These are phyloP conservation scores for Xylariales sp. DNA, from an alignment of 2,329 filamentous ascomycete species.

Conservation along the genomic window DNA sequence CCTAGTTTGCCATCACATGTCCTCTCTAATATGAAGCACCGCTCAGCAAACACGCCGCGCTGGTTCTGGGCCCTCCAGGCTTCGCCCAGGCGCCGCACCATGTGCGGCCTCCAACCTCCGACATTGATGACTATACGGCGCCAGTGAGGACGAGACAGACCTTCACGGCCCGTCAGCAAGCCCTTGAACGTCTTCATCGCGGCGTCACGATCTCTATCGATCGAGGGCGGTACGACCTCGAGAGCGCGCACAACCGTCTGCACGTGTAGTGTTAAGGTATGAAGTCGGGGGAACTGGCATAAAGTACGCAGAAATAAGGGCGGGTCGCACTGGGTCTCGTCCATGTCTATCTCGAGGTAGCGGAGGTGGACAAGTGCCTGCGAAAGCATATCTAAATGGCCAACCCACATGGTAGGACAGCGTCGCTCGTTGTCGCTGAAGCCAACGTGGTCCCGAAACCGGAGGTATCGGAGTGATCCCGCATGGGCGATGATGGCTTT, in stretches of 20 bases:
- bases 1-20: slow-evolving; percentile 9
- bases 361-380: slow-evolving; percentile 25
- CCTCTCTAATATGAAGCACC: slow-evolving; percentile 39
- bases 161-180: slow-evolving; percentile 25
- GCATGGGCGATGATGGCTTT: slow-evolving; percentile 34
- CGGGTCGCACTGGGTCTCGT: slow-evolving; percentile 30
- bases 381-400: slow-evolving; percentile 29
- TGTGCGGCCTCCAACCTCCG: slow-evolving; percentile 40
- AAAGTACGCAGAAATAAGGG: slow-evolving; percentile 32
- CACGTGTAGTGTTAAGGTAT: slow-evolving; percentile 38
- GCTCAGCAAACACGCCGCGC: slow-evolving; percentile 39
- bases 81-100: slow-evolving; percentile 37
- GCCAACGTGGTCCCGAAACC: slow-evolving; percentile 40
- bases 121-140: slow-evolving; percentile 40
- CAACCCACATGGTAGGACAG: slow-evolving; percentile 35
- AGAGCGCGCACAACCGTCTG: slow-evolving; percentile 35
- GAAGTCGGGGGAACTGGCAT: slow-evolving; percentile 32
- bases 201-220: slow-evolving; percentile 33
- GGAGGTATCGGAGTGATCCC: slow-evolving; percentile 29
- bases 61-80: slow-evolving; percentile 36
- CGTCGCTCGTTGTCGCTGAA: slow-evolving; percentile 36
- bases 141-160: slow-evolving; percentile 31
- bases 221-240: slow-evolving; percentile 18
- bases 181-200: slow-evolving; percentile 27
- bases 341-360: slow-evolving; percentile 44